Conservation (phyloP, 495 filamentous ascomycete genomes). For the Coniosporium apollinis region DNA sequence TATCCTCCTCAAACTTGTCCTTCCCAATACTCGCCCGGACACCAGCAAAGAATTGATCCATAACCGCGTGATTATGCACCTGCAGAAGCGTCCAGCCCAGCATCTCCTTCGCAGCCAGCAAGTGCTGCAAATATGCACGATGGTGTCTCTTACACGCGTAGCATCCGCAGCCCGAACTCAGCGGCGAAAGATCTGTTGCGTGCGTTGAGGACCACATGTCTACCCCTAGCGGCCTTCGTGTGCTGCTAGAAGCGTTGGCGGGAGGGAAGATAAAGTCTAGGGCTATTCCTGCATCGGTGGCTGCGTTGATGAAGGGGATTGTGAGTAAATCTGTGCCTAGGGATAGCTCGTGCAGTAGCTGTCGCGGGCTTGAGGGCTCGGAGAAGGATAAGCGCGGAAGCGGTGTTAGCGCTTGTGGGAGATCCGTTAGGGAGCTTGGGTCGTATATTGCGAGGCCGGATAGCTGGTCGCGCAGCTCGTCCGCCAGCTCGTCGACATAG, state of each 20-base stretch:
- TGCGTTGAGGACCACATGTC: constrained; percentile 53
- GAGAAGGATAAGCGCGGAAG: constrained; percentile 62
- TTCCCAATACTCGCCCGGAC: constrained; percentile 44
- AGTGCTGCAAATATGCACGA: constrained; percentile 70
- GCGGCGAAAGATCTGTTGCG: constrained; percentile 38
- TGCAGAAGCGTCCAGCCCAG: constrained; percentile 85
- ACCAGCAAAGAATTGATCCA: constrained; percentile 55
- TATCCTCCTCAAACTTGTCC: constrained; percentile 46
- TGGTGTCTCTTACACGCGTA: constrained; percentile 77
- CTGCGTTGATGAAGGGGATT: constrained; percentile 49
- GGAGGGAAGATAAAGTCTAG: constrained; percentile 60
- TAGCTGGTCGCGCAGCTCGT: constrained; percentile 35
- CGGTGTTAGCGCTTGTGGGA: constrained; percentile 36
- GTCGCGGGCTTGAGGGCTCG: constrained; percentile 49
- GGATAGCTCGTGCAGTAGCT: constrained; percentile 52
- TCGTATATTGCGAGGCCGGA: constrained; percentile 74
- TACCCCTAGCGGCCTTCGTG: constrained; percentile 38
- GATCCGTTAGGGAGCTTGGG: constrained; percentile 44
- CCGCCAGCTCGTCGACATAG: constrained; percentile 52
- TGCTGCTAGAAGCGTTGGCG: constrained; percentile 30
- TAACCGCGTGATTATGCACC: constrained; percentile 65
- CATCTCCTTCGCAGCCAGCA: constrained; percentile 85
- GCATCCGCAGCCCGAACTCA: constrained; percentile 50
- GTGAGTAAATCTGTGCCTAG: constrained; percentile 69
- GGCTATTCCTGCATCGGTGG: constrained; percentile 76